Percentiles rank a stretch among this genome's conserved stretches.
Conservation (phyloP, 176 grass and related monocot species). For the Musa troglodytarum region DNA sequence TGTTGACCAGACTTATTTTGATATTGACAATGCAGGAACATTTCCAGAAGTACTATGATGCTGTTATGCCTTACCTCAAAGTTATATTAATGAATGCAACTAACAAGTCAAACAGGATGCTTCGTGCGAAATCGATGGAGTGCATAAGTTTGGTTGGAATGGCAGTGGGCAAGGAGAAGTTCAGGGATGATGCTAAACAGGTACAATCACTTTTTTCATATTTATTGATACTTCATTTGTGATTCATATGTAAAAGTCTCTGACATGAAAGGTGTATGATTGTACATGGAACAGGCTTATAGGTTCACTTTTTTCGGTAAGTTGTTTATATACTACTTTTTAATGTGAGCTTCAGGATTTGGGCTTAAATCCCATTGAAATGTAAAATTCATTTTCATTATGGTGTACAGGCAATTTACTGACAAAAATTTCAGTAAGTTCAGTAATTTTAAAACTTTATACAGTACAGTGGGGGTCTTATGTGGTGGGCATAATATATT, state of each 20-base stretch:
- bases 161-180: conserved; percentile 98
- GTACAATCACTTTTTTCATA: conserved; percentile 14
- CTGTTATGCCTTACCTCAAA: conserved; percentile 97
- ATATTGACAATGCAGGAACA: conserved; percentile 46
- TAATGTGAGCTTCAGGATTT: too few relatives aligned
- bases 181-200: conserved; percentile 96
- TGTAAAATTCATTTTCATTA: too few relatives aligned
- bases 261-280: not conserved
- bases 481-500: too few relatives aligned
- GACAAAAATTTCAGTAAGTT: too few relatives aligned
- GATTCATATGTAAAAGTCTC: not conserved
- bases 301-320: too few relatives aligned
- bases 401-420: too few relatives aligned
- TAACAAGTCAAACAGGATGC: conserved; percentile 96
- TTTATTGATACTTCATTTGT: not conserved
- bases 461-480: too few relatives aligned
- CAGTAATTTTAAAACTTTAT: too few relatives aligned
- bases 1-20: not conserved
- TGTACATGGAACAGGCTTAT: not conserved
- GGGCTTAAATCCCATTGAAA: too few relatives aligned
- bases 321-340: too few relatives aligned
- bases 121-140: conserved; percentile 97
- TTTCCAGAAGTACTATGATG: conserved; percentile 97
- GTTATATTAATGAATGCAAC: conserved; percentile 98
- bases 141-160: conserved; percentile 99